Evolutionary conservation across 257 asterid species (phyloP), one percentile per base, ranked within the genome.

Genomic region (Solanum sejunctum): DNA sequence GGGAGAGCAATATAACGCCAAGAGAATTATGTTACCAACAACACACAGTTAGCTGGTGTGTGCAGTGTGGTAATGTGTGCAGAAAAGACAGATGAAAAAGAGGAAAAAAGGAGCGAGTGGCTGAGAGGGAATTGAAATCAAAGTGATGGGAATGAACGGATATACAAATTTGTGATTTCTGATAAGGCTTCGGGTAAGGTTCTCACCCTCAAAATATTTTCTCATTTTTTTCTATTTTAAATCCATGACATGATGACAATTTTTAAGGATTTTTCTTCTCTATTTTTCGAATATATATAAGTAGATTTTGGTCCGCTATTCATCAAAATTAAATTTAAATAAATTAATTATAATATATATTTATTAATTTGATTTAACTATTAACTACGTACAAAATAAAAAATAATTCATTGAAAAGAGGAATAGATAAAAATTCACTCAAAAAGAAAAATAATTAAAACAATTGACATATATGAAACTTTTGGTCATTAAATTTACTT

Each of bases 181-280:
- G 85, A 83, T 83, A 83, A 83, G 85, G 85, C 70, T 83, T 69
- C 66, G 85, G 85, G 23, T 83, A 52, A 69, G 66, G 81, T 69
- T 83, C 32, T 49, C 64, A 12, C 32, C 64, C 63, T 83, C 85
- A 61, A 63, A 26, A 7, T 43, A 41, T 61, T 61, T 82, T 43
- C 26, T 32, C 73, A 66, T 66, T 28, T 66, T 23, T 12, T 83
- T 64, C 26, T 23, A 15, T n/a, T 61, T 61, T 61, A 71, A 43
- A 72, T n/a, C 57, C 20, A 20, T 8, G 12, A n/a, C 39, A 43
- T 3, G 12, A n/a, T 72, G 21, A 45, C 20, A 72, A 6, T 5
- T 71, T 11, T 12, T 61, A n/a, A 12, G 36, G 67, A 60, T 60
- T 60, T 60, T 3, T 20, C n/a, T 67, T 67, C 16, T 13, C 6